Base-by-base conservation (phyloP, 2,329 filamentous ascomycete genomes). In the Colletotrichum sp. region DNA sequence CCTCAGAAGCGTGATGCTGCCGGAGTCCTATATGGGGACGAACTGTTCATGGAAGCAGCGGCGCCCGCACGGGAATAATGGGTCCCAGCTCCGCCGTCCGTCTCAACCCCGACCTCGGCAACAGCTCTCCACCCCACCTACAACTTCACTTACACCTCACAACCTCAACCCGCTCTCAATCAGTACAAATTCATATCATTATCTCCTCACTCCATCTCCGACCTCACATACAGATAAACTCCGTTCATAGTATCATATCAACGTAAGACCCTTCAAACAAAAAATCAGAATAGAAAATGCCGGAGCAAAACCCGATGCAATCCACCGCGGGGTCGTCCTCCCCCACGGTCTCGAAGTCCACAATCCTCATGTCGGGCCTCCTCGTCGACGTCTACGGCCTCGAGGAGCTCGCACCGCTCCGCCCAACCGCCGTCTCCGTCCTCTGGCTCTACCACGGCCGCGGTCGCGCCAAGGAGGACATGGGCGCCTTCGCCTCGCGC, bases 391-490 rank as follows among this genome's bases (percentile, higher is more conserved):
- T 98, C 74, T 96, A 96, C 84, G 96, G 96, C 21, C 90, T 98
- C 3, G 86, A 92, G 34, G 95, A 98, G 81, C 89, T 98, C 1
- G 69, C 87, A 0, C 73, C 82, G 4, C 81, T 79, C 52, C 82
- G 87, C 9, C 84, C 86, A 21, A 84, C 88, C 16, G 86, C 89
- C 5, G 86, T 98, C 43, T 92, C 95, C 28, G 95, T 94, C 80
- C 90, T 98, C n/a, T 98, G 96, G 95, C 92, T 98, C 14, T 90
- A 98, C 21, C 96, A 98, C 82, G 95, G 95, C 4, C 92, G 97
- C 28, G 89, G 94, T 1, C 89, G 93, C 69, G 91, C 88, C 0
- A 92, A 94, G 81, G 91, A 91, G 71, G 90, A 90, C 77, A 98
- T 98, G 96, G 87, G 88, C 2, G 91, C 91, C 32, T 90, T 97